Percentiles rank a stretch among this genome's conserved stretches.
These are phyloP conservation scores for Tylopilus vinaceipallidus DNA, from an alignment of 768 basidiomycete species.

Conservation along the genomic window DNA sequence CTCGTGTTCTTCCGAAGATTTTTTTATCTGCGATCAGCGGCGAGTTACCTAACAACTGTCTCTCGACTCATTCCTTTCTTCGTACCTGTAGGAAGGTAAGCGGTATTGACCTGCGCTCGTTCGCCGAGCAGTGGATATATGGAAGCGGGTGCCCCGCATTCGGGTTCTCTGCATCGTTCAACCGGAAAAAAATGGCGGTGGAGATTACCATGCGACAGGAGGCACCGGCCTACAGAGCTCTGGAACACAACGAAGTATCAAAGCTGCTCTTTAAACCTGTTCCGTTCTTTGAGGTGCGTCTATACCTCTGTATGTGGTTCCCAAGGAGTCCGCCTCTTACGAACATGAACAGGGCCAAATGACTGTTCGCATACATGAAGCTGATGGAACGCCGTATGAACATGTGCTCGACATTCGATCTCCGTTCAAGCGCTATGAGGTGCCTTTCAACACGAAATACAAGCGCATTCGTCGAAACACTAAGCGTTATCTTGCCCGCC, in stretches of 20 bases:
- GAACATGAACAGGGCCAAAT: conserved; percentile 72
- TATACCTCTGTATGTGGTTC: not conserved
- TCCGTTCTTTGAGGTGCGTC: conserved; percentile 77
- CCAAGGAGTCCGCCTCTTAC: conserved; percentile 7
- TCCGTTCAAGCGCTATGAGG: conserved; percentile 90
- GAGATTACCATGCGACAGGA: conserved; percentile 94
- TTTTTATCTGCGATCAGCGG: conserved; percentile 93
- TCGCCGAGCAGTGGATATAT: conserved; percentile 99
- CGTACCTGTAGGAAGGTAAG: conserved; percentile 91
- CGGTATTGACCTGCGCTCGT: conserved; percentile 83
- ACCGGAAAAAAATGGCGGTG: conserved; percentile 97
- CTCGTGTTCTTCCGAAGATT: conserved; percentile 91
- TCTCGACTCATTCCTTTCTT: conserved; percentile 90
- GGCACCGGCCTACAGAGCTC: conserved; percentile 66
- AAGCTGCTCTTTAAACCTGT: conserved; percentile 79
- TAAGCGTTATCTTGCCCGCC: conserved; percentile 91
- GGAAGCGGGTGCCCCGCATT: conserved; percentile 95
- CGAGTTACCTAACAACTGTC: conserved; percentile 78
- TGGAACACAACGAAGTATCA: conserved; percentile 66
- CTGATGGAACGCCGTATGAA: conserved; percentile 98
- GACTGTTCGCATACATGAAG: conserved; percentile 98
- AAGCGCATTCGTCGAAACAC: conserved; percentile 95
- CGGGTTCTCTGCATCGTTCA: conserved; percentile 86
- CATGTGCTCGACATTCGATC: conserved; percentile 92
- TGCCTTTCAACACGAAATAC: conserved; percentile 98